Evolutionary conservation across 1,139 yeast genomes (phyloP).

Genomic region (Blastobotrys raffinosifermentans): DNA sequence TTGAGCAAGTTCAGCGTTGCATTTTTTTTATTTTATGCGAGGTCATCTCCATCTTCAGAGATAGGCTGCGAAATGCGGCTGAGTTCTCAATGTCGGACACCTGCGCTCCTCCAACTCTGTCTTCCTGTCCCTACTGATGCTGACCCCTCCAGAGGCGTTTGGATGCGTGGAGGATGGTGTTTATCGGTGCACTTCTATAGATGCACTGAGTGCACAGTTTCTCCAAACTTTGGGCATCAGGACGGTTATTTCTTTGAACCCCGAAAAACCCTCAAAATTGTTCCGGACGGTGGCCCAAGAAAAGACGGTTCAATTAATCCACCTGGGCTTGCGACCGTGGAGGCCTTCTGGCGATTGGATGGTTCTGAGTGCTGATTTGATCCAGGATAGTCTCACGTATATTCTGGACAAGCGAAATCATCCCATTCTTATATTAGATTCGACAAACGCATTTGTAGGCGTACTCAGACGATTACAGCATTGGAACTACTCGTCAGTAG

Average conservation of each 20-base stretch:
- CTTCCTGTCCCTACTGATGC: too few relatives aligned
- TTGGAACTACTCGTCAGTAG: constrained; percentile 81
- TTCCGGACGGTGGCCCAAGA: constrained; percentile 42
- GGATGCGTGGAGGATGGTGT: constrained; percentile 56
- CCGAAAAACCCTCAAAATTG: constrained; percentile 53
- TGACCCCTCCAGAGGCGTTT: constrained; percentile 56
- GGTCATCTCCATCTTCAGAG: too few relatives aligned
- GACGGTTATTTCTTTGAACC: constrained; percentile 57
- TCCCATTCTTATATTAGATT: constrained; percentile 70
- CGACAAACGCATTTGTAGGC: constrained; percentile 75
- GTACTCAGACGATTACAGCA: constrained; percentile 73
- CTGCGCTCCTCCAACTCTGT: too few relatives aligned
- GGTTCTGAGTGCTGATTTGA: constrained; percentile 29
- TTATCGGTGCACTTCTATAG: constrained; percentile 51
- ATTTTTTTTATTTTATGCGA: too few relatives aligned
- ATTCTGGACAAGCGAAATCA: constrained; percentile 59
- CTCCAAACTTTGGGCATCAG: constrained; percentile 64
- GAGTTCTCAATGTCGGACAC: too few relatives aligned
- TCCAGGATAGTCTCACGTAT: constrained; percentile 35
- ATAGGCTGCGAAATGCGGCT: too few relatives aligned
- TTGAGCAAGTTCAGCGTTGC: too few relatives aligned
- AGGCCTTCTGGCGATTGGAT: constrained; percentile 29
- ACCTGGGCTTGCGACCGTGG: constrained; percentile 37
- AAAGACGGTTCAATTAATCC: constrained; percentile 29
- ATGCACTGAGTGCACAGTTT: constrained; percentile 72